Percentiles rank a stretch among this genome's conserved stretches.
Evolutionary conservation across 2,329 filamentous ascomycete species (phyloP).

Genomic region (Cucurbitaria berberidis): DNA sequence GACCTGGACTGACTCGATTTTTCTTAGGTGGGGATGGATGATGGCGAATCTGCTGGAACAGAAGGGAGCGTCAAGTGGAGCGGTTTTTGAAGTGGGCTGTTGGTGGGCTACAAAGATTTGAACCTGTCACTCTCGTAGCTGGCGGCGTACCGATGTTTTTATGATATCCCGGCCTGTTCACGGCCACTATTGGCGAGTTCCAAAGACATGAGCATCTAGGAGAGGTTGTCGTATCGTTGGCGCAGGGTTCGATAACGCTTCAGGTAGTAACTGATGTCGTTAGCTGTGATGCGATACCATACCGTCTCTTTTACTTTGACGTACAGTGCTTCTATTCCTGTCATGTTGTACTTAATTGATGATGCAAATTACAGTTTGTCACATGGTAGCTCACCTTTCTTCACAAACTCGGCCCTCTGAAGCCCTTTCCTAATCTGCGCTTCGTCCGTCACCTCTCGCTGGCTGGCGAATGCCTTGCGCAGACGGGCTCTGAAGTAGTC

Average conservation of each 20-base stretch:
- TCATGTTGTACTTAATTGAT: conserved; percentile 2
- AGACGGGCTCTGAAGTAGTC: conserved; percentile 80
- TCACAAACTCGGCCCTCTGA: conserved; percentile 81
- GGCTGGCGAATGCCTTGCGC: conserved; percentile 83
- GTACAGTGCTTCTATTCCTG: conserved; percentile 92
- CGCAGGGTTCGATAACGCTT: conserved; percentile 87
- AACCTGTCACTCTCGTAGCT: too few species aligned
- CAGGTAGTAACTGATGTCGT: conserved; percentile 75
- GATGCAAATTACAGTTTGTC: background rate
- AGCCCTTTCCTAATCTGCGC: conserved; percentile 78
- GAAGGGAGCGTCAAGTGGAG: conserved; percentile 78
- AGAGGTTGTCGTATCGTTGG: conserved; percentile 71
- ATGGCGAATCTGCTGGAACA: conserved; percentile 82
- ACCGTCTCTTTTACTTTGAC: conserved; percentile 46
- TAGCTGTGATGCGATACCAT: conserved; percentile 5
- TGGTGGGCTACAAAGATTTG: conserved; percentile 68
- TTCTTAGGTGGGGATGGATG: conserved; percentile 72
- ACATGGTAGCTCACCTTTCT: conserved; percentile 70
- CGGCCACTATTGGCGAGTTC: conserved; percentile 16
- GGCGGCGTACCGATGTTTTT: conserved; percentile 30
- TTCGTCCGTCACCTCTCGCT: conserved; percentile 72
- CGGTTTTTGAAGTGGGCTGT: conserved; percentile 75
- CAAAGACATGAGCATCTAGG: conserved; percentile 12
- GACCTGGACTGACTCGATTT: background rate
- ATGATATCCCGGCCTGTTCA: conserved; percentile 30